Evolutionary conservation across 768 basidiomycete species (phyloP).

Genomic region (Phlebiopsis gigantea): DNA sequence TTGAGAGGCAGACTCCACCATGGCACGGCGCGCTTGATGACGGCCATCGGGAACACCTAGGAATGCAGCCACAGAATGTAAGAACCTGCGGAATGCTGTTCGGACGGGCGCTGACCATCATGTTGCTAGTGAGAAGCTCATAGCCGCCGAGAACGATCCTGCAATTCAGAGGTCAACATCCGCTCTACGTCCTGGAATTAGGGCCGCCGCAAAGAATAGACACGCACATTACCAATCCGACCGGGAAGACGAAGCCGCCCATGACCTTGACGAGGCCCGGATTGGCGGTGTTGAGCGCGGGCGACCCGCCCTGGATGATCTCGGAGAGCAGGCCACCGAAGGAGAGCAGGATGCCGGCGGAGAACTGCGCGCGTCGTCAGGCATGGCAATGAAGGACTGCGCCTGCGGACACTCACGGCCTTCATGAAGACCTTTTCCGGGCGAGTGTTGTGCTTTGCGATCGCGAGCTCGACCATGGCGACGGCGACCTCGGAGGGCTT

Average conservation of each 20-base stretch:
- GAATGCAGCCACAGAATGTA: background rate
- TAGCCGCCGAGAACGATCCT: constrained; percentile 72
- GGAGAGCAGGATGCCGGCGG: constrained; percentile 69
- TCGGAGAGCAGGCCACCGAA: constrained; percentile 65
- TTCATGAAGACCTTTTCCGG: constrained; percentile 60
- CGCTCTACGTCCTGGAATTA: background rate
- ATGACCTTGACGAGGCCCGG: constrained; percentile 67
- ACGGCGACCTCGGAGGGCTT: constrained; percentile 55
- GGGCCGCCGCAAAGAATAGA: background rate
- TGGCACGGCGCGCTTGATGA: constrained; percentile 53
- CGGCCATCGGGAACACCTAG: constrained; percentile 67
- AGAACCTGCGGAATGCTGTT: background rate
- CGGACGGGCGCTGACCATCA: constrained; percentile 46
- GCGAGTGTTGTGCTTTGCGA: constrained; percentile 60
- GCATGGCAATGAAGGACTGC: background rate
- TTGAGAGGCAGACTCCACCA: constrained; percentile 68
- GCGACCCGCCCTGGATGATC: constrained; percentile 55
- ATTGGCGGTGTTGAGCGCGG: constrained; percentile 42
- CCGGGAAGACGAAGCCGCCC: constrained; percentile 67
- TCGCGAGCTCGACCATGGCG: constrained; percentile 48
- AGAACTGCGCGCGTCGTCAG: constrained; percentile 36
- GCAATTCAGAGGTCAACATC: background rate
- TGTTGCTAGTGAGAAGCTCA: constrained; percentile 70
- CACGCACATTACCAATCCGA: constrained; percentile 68
- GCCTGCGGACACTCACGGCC: constrained; percentile 42